Base-by-base conservation (phyloP, 2,329 filamentous ascomycete species). In the Trichoderma cornu-damae region DNA sequence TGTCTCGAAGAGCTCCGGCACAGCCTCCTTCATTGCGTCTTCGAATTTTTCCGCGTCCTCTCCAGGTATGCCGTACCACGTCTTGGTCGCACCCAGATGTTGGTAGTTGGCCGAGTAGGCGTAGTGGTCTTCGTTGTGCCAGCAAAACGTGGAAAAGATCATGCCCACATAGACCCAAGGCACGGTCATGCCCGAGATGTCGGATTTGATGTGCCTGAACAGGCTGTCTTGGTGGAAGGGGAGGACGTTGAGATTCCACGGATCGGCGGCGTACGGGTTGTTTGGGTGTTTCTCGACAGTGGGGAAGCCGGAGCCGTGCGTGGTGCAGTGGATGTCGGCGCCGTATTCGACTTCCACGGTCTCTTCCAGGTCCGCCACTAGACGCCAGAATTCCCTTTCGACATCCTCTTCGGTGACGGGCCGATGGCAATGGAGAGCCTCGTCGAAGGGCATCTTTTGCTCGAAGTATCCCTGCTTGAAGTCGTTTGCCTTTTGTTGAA, bases 61-160 rank as follows among this genome's bases (percentile, higher is more conserved):
- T 12, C 89, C 93, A 0, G 94, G 94, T 63, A 99, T 96, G 3
- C 94, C 94, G 66, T 99, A 99, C 94, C 94, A 99, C 0, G 94
- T 99, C 75, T 99, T 99, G 1, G 94, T 99, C 1, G 92, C 91
- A 8, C 94, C 94, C 66, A 99, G 96, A 67, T 99, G 94, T 70
- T 99, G 94, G 66, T 97, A 99, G 64, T 99, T 99, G 52, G 94
- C 89, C 0, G 94, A 99, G 69, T 97, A 99, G 2, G 94, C 88
- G 69, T 96, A 96, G 68, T 99, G 94, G 67, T 99, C 94, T 68
- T 99, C 94, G 62, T 96, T 96, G 70, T 99, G 94, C 94, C 94
- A 99, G 72, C 94, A 99, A 68, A 99, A 99, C 0, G 94, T 97
- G 0, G 94, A 99, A 70, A 99, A 99, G 37, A 96, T 95, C 94